Evolutionary conservation across 352 stramenopile species (phyloP).

Genomic region (Phytopythium litorale): DNA sequence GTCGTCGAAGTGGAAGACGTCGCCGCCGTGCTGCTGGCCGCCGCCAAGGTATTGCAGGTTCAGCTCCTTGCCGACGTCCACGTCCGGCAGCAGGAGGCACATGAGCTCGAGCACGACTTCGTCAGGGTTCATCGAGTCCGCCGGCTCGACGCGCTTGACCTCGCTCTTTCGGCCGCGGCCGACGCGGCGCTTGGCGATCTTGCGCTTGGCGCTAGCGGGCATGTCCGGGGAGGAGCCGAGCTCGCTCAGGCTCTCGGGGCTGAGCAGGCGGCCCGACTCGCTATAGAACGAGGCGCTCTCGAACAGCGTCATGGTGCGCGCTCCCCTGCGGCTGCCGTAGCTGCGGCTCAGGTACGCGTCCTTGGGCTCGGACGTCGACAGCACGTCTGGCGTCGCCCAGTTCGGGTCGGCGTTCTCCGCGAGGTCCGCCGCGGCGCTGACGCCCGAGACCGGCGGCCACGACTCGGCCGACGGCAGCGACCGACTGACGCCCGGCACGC

Average conservation of each 20-base stretch:
- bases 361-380: constrained; percentile 47
- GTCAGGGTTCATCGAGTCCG: constrained; percentile 42
- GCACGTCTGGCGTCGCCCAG: constrained; percentile 8
- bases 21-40: constrained; percentile 29
- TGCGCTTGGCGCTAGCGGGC: constrained; percentile 23
- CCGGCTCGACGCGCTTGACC: constrained; percentile 28
- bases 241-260: constrained; percentile 67
- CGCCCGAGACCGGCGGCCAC: constrained; percentile 37
- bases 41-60: constrained; percentile 62
- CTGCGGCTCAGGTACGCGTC: constrained; percentile 23
- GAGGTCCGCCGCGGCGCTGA: constrained; percentile 13
- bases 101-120: constrained; percentile 80
- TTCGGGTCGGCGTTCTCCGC: constrained; percentile 30
- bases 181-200: constrained; percentile 57
- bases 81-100: constrained; percentile 49
- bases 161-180: constrained; percentile 45
- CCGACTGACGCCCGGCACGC: constrained; percentile 25
- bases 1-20: constrained; percentile 76
- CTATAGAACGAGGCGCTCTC: constrained; percentile 79
- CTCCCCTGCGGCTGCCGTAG: constrained; percentile 34
- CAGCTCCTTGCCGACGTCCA: constrained; percentile 79
- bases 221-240: constrained; percentile 51
- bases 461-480: constrained; percentile 49
- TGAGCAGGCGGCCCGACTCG: constrained; percentile 63
- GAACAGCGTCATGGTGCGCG: constrained; percentile 71